Evolutionary conservation across 805 yeast genomes (phyloP).

Genomic region (Yarrowia yakushimensis): DNA sequence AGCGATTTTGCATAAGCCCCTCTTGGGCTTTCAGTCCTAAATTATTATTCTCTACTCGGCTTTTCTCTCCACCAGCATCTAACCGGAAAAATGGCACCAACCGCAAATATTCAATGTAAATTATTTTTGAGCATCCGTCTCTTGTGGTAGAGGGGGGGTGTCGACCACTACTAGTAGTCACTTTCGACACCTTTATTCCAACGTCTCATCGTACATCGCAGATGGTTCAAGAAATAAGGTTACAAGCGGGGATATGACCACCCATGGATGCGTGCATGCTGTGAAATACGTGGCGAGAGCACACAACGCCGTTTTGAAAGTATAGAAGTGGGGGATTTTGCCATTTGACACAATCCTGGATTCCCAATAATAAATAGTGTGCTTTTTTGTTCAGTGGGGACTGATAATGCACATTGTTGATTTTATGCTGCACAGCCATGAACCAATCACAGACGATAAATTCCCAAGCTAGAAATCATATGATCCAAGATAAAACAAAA

Average conservation of each 20-base stretch:
- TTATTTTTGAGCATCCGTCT: not conserved
- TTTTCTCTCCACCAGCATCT: conserved; percentile 1
- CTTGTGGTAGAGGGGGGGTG: too few relatives aligned
- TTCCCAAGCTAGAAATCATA: not conserved
- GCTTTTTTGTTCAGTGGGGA: too few relatives aligned
- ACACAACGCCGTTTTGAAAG: not conserved
- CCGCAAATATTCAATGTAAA: not conserved
- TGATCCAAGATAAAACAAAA: not conserved
- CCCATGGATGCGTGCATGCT: not conserved
- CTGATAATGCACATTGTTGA: too few relatives aligned
- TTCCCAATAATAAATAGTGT: too few relatives aligned
- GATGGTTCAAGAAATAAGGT: conserved; percentile 5
- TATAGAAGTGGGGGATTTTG: too few relatives aligned
- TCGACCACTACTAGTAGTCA: not conserved
- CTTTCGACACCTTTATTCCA: not conserved
- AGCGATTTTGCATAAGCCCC: conserved; percentile 11
- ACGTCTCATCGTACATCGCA: conserved; percentile 24
- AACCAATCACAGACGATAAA: not conserved
- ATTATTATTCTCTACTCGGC: not conserved
- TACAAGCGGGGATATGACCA: conserved; percentile 14
- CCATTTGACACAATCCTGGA: too few relatives aligned
- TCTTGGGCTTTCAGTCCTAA: too few relatives aligned
- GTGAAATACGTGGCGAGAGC: not conserved
- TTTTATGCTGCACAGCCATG: too few relatives aligned
- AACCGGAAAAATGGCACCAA: not conserved